phyloP scores from a whole-genome alignment of 2,329 filamentous ascomycete genomes.

The Cadophora sp. region DNA sequence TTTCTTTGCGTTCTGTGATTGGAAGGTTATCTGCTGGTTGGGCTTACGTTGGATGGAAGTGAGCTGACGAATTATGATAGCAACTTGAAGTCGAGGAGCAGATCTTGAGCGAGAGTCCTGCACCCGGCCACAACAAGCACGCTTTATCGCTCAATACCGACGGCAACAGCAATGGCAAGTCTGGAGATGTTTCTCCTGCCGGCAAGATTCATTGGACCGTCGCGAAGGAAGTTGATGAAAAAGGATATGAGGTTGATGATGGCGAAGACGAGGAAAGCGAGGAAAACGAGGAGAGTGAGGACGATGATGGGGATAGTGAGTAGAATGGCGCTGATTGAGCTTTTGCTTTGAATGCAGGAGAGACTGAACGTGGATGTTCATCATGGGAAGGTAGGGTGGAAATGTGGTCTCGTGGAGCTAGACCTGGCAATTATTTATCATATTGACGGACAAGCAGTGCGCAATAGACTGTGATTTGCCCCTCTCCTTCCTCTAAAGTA shows the following conservation, averaged over 20 bases:
- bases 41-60: no score
- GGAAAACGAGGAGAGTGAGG: not conserved
- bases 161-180: not conserved
- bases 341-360: not conserved
- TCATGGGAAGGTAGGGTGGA: no score
- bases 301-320: not conserved
- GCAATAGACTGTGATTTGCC: no score
- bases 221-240: not conserved
- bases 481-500: no score
- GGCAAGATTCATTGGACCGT: no score
- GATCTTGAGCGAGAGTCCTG: not conserved
- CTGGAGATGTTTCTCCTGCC: not conserved
- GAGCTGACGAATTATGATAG: not conserved
- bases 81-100: conserved; percentile 5
- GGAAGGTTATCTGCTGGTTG: not conserved
- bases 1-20: not conserved
- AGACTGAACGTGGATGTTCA: no score
- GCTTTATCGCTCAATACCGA: not conserved
- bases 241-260: not conserved
- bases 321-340: not conserved
- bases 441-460: no score
- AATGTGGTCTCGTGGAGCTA: no score
- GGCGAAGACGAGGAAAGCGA: not conserved
- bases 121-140: not conserved
- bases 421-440: no score